Base-by-base conservation (phyloP, 139 green algal genomes). In the Ostreobium quekettii region DNA sequence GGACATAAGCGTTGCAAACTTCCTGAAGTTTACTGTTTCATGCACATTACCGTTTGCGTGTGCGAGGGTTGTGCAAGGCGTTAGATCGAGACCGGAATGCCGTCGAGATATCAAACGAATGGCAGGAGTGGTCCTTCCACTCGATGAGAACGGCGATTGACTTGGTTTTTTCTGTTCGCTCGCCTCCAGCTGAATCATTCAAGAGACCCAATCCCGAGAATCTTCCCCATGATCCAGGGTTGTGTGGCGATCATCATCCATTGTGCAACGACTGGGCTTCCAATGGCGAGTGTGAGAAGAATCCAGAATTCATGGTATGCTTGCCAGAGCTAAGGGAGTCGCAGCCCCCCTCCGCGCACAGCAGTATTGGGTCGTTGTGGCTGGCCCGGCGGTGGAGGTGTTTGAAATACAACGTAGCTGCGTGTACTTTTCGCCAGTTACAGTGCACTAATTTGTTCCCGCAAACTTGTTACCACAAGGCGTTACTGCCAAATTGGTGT, bases 241-340 rank as follows among this genome's bases (percentile, higher is more conserved):
- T 71, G 24, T 78, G 72, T 64, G 36, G 39, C 15, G 72, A 78
- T 64, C 56, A 64, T 38, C 11, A 1, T 1, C 1, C 8, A 31
- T 3, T 19, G 24, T 78, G 72, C 57, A 0, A 32, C 4, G 56
- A 75, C 4, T 78, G 72, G 72, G 65, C 65, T 15, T 47, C 61
- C 6, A 19, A 22, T 0, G 72, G 72, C 28, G 57, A 78, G 56
- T 78, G 72, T 31, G 66, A 75, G 28, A 67, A 63, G 56, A 72
- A 63, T n/a, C 4, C 39, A 62, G 47, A 53, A n/a, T 36, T 39
- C 36, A 66, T 66, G 59, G 59, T 66, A 5, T 48, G 28, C 26
- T 11, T n/a, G 7, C 26, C 5, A 28, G 7, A n/a, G 8, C 46
- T 66, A 31, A 47, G 26, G 15, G n/a, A n/a, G n/a, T n/a, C n/a